These are phyloP conservation scores for Phytophthora syringae DNA, from an alignment of 352 stramenopile species.

Conservation along the genomic window DNA sequence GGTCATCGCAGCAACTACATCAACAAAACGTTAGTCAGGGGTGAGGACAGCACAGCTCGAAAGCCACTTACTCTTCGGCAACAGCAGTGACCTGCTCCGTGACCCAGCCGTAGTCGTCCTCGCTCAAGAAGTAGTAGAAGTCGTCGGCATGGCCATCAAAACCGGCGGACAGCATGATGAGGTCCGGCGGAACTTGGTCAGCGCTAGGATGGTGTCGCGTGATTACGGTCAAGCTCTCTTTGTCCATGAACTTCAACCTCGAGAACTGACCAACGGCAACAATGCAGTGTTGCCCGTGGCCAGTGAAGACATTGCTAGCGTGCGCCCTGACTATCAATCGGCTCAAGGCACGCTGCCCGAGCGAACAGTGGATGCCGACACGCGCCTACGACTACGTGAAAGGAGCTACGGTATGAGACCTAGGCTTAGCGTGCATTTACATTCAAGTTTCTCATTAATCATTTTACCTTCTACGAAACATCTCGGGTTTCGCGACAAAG, in stretches of 20 bases:
- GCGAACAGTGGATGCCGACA: background rate
- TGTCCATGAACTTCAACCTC: background rate
- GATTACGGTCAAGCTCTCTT: background rate
- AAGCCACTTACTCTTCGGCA: constrained; percentile 89
- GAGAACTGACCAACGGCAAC: background rate
- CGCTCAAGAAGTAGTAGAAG: constrained; percentile 78
- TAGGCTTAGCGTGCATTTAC: background rate
- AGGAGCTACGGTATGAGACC: background rate
- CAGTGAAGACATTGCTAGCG: background rate
- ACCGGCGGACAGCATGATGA: constrained; percentile 74
- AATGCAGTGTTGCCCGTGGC: background rate
- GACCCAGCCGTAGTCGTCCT: constrained; percentile 90
- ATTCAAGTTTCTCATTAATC: background rate
- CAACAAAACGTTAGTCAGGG: constrained; percentile 1
- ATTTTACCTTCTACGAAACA: too few relatives aligned
- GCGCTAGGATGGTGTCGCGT: constrained; percentile 33
- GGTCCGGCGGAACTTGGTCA: constrained; percentile 60
- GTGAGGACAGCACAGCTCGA: background rate
- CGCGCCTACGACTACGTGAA: background rate
- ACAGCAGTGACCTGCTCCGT: constrained; percentile 88
- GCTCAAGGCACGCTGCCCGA: background rate
- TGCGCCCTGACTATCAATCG: background rate
- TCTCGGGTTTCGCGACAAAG: too few relatives aligned
- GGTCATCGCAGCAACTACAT: constrained; percentile 85
- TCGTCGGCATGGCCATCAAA: constrained; percentile 75